Conservation (phyloP, 228 moss, liverwort and hornwort genomes). For the Sphagnum magellanicum region DNA sequence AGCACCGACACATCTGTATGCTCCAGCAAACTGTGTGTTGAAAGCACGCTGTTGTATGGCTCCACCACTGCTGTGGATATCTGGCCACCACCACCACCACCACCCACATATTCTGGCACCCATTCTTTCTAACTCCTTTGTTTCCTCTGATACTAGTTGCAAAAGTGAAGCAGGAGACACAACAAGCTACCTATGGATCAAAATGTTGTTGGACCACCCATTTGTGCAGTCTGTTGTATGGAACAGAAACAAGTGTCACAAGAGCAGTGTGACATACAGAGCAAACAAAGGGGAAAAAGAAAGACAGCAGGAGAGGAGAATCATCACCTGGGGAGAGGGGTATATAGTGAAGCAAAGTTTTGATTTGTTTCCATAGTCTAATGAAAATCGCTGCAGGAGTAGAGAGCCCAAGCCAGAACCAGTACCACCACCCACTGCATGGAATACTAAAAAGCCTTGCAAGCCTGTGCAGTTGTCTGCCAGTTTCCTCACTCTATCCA, state of each 20-base stretch:
- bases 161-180: slow-evolving; percentile 1
- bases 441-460: slow-evolving; percentile 48
- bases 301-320: neutral
- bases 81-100: slow-evolving; percentile 13
- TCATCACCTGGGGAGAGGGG: slow-evolving; percentile 47
- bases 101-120: too few relatives aligned
- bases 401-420: slow-evolving; percentile 42
- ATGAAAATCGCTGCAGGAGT: slow-evolving; percentile 37
- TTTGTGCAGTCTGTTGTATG: slow-evolving; percentile 33
- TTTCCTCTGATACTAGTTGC: too few relatives aligned
- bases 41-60: slow-evolving; percentile 6
- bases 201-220: slow-evolving; percentile 27
- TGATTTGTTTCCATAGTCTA: slow-evolving; percentile 63
- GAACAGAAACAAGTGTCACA: slow-evolving; percentile 2
- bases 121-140: too few relatives aligned
- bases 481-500: slow-evolving; percentile 48
- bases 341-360: slow-evolving; percentile 54
- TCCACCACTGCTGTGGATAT: slow-evolving; percentile 5
- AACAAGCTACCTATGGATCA: slow-evolving; percentile 23
- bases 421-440: slow-evolving; percentile 47
- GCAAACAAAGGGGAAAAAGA: too few relatives aligned
- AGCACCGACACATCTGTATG: slow-evolving; percentile 5
- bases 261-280: too few relatives aligned
- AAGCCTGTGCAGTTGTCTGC: slow-evolving; percentile 56
- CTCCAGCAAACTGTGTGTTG: slow-evolving; percentile 1